Evolutionary conservation across 352 stramenopile genomes (phyloP).

Genomic region (Phytophthora tubulina): DNA sequence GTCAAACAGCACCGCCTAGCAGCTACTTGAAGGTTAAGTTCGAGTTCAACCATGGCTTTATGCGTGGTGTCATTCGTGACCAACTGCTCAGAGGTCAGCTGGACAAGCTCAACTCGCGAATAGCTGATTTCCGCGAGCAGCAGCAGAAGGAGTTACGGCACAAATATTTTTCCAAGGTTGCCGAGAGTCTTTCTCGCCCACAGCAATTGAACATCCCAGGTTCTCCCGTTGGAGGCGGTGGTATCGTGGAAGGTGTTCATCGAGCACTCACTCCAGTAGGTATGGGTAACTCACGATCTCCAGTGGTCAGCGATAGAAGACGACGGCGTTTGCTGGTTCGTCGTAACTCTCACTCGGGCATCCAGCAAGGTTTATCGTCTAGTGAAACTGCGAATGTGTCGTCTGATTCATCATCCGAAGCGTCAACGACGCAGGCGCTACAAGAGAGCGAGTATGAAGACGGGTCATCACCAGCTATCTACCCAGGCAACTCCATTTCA

Average conservation of each 20-base stretch:
- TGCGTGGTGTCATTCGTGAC: slow-evolving; percentile 83
- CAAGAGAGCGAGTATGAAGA: slow-evolving; percentile 41
- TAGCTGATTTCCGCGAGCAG: slow-evolving; percentile 77
- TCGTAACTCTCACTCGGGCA: slow-evolving; percentile 43
- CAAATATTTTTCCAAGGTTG: slow-evolving; percentile 81
- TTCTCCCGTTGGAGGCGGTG: slow-evolving; percentile 8
- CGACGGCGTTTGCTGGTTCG: slow-evolving; percentile 10
- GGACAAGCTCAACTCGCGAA: slow-evolving; percentile 79
- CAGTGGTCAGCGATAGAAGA: slow-evolving; percentile 9
- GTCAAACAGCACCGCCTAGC: slow-evolving; percentile 35
- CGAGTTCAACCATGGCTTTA: slow-evolving; percentile 88
- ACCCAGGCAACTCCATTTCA: slow-evolving; percentile 7
- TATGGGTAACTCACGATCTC: slow-evolving; percentile 30
- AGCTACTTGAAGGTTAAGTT: slow-evolving; percentile 80
- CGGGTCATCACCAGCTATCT: slow-evolving; percentile 10
- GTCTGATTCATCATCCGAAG: slow-evolving; percentile 40
- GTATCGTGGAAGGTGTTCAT: slow-evolving; percentile 28
- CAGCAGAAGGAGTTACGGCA: slow-evolving; percentile 82
- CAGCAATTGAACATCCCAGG: slow-evolving; percentile 45
- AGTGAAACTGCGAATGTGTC: slow-evolving; percentile 19
- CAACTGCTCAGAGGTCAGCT: slow-evolving; percentile 87
- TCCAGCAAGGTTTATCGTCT: slow-evolving; percentile 11
- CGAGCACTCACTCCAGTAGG: slow-evolving; percentile 46
- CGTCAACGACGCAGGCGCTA: slow-evolving; percentile 41
- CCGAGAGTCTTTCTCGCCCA: slow-evolving; percentile 59